Evolutionary conservation across 352 stramenopile genomes (phyloP).

Genomic region (Pythium insidiosum): DNA sequence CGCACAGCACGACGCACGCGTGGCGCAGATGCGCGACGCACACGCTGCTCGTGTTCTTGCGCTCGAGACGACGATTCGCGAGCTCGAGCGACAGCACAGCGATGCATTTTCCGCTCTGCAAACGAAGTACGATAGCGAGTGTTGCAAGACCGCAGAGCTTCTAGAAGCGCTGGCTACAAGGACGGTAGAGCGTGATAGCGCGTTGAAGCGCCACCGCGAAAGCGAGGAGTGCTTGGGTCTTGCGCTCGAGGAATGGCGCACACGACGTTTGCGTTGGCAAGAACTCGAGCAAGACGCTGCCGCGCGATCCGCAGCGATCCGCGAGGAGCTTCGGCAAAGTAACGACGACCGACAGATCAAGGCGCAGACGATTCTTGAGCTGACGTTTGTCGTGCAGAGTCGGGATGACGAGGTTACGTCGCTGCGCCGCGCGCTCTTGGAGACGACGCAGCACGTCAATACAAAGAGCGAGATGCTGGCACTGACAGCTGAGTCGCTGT

Average conservation of each 20-base stretch:
- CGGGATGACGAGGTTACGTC: slow-evolving; percentile 64
- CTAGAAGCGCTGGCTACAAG: no score
- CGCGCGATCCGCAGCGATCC: no score
- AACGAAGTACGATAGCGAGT: no score
- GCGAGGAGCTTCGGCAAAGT: slow-evolving; percentile 18
- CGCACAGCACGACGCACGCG: slow-evolving; percentile 19
- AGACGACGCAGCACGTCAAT: slow-evolving; percentile 45
- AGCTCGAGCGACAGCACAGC: slow-evolving; percentile 24
- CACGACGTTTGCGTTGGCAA: no score
- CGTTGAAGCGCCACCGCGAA: slow-evolving; percentile 1
- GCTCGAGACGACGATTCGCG: slow-evolving; percentile 34
- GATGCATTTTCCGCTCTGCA: no score
- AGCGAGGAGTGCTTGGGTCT: slow-evolving; percentile 1
- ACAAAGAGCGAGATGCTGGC: slow-evolving; percentile 63
- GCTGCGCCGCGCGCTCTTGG: slow-evolving; percentile 33
- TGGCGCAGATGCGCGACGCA: slow-evolving; percentile 31
- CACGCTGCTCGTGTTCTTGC: slow-evolving; percentile 28
- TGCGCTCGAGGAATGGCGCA: slow-evolving; percentile 26
- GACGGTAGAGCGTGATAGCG: no score
- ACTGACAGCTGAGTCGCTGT: slow-evolving; percentile 46
- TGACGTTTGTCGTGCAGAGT: slow-evolving; percentile 74
- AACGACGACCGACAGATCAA: slow-evolving; percentile 42
- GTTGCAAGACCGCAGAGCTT: no score
- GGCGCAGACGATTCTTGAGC: slow-evolving; percentile 49
- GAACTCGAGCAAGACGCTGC: no score